Conservation (phyloP, 148 eudicot genomes). For the Silene uniflora region DNA sequence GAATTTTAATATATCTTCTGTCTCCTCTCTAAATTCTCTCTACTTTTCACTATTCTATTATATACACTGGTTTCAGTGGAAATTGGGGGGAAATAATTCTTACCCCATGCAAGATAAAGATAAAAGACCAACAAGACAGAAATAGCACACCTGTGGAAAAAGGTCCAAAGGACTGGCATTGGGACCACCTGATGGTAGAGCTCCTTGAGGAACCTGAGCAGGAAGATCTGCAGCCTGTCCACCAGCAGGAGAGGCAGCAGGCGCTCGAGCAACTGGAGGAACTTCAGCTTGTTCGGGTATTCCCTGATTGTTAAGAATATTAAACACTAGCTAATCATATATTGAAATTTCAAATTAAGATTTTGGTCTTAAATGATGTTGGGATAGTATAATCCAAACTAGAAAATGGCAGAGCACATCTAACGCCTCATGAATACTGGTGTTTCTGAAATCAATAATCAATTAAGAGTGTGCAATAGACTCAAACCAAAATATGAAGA, state of each 20-base stretch:
- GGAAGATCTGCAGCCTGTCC: constrained; percentile 47
- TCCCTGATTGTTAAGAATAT: constrained; percentile 42
- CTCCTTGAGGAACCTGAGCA: constrained; percentile 55
- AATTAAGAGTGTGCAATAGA: background rate
- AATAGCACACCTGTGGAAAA: constrained; percentile 66
- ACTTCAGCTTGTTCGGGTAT: constrained; percentile 73
- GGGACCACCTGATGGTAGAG: constrained; percentile 62
- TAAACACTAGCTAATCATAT: background rate
- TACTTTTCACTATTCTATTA: no score
- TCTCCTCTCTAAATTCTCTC: no score
- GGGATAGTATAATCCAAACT: background rate
- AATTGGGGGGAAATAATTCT: background rate
- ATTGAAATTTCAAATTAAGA: background rate
- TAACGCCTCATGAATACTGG: background rate
- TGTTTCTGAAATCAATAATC: background rate
- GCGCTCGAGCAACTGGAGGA: constrained; percentile 55
- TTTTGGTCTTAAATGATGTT: background rate
- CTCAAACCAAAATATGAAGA: background rate
- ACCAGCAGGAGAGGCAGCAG: constrained; percentile 33
- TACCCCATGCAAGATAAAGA: background rate
- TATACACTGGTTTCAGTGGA: no score
- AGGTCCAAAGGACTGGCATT: constrained; percentile 83
- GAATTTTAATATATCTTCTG: no score
- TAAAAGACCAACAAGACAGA: background rate
- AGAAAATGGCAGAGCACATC: background rate